phyloP scores from a whole-genome alignment of 2,329 filamentous ascomycete species.

The Aspergillus eucalypticola region DNA sequence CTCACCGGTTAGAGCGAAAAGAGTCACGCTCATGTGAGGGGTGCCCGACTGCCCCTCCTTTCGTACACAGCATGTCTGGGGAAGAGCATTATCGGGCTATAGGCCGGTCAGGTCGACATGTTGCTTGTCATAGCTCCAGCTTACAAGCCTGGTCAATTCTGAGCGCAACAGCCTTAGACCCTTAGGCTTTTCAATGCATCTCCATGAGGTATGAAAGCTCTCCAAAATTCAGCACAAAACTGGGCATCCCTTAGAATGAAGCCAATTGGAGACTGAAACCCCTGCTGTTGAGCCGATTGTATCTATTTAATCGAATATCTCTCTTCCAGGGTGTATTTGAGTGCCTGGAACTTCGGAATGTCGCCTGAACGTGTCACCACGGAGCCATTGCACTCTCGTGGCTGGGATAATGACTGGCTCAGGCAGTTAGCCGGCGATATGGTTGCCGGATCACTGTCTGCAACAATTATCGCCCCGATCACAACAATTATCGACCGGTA shows the following conservation, averaged over 20 bases:
- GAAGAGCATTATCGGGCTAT: too few relatives aligned
- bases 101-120: too few relatives aligned
- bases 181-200: neutral
- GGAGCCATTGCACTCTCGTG: neutral
- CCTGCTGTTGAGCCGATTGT: neutral
- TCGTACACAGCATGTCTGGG: too few relatives aligned
- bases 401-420: neutral
- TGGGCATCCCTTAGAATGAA: neutral
- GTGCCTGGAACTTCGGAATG: neutral
- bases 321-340: neutral
- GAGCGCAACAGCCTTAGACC: too few relatives aligned
- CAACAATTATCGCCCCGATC: constrained; percentile 27
- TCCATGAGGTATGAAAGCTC: neutral
- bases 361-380: neutral
- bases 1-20: neutral
- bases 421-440: constrained; percentile 26
- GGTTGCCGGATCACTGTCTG: constrained; percentile 26
- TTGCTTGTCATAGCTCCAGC: too few relatives aligned
- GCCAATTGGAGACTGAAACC: neutral
- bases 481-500: constrained; percentile 33
- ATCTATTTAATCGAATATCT: neutral
- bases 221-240: neutral
- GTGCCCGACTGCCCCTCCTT: neutral
- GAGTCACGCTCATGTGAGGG: neutral
- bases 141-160: too few relatives aligned